phyloP scores from a whole-genome alignment of 768 basidiomycete genomes.

The Polyporus arcularius region DNA sequence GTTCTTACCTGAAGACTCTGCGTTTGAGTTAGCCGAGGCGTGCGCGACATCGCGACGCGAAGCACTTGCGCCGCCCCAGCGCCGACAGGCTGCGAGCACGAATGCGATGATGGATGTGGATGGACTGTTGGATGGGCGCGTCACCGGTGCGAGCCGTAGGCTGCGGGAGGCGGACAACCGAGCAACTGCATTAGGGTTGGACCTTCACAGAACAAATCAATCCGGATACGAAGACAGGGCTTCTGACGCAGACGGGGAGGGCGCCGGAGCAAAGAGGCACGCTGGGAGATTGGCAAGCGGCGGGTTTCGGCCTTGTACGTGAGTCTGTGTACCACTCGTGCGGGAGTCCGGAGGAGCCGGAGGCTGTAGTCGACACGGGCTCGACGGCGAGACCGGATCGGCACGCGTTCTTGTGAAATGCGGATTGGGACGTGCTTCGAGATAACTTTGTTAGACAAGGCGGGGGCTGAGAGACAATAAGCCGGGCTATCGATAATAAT shows the following conservation, averaged over 20 bases:
- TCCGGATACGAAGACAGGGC: not conserved
- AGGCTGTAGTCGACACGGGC: constrained; percentile 5
- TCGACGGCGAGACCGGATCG: constrained; percentile 8
- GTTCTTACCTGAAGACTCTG: not conserved
- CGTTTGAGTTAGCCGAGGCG: not conserved
- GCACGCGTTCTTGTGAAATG: not conserved
- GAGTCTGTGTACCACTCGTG: not conserved
- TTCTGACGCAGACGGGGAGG: constrained; percentile 10
- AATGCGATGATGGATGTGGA: constrained; percentile 4
- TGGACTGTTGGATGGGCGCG: constrained; percentile 8
- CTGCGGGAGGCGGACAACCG: constrained; percentile 6
- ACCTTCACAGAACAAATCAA: constrained; percentile 16
- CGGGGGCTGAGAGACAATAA: constrained; percentile 1
- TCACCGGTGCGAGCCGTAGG: not conserved
- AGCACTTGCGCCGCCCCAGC: constrained; percentile 6
- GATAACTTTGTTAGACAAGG: constrained; percentile 15
- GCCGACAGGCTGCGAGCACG: constrained; percentile 6
- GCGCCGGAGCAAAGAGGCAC: not conserved
- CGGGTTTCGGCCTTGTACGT: not conserved
- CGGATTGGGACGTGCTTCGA: not conserved
- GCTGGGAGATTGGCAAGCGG: not conserved
- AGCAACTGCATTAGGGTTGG: constrained; percentile 11
- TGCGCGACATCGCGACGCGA: constrained; percentile 1
- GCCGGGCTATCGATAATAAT: not conserved
- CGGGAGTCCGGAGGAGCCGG: constrained; percentile 12